Percentiles rank a stretch among this genome's conserved stretches.
Conservation (phyloP, 1,284 basidiomycete genomes). For the Cutaneotrichosporon sp. region DNA sequence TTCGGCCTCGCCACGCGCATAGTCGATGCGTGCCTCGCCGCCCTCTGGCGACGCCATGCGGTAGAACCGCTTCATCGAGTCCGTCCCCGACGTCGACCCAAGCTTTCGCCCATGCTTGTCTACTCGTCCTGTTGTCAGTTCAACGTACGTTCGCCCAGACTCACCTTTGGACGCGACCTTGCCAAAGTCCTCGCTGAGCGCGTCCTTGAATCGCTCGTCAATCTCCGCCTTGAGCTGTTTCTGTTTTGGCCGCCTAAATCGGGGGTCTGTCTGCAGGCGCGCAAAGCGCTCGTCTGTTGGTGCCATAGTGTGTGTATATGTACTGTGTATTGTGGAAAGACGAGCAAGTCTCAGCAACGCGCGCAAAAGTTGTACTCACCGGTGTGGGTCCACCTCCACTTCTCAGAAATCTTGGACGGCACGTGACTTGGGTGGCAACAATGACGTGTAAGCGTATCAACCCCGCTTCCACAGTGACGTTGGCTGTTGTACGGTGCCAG, state of each 20-base stretch:
- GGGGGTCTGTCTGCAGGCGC: slow-evolving; percentile 81
- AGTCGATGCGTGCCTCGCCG: slow-evolving; percentile 57
- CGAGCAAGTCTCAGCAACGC: neutral
- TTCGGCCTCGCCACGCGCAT: slow-evolving; percentile 80
- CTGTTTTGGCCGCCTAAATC: slow-evolving; percentile 79
- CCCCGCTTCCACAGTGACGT: slow-evolving; percentile 7
- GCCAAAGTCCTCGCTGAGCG: slow-evolving; percentile 56
- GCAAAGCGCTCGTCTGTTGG: slow-evolving; percentile 70
- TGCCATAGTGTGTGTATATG: slow-evolving; percentile 3
- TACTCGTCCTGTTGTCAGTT: slow-evolving; percentile 55
- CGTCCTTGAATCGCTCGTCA: slow-evolving; percentile 87
- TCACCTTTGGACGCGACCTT: slow-evolving; percentile 36
- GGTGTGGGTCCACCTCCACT: slow-evolving; percentile 1
- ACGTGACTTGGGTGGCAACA: slow-evolving; percentile 5
- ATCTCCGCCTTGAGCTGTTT: slow-evolving; percentile 76
- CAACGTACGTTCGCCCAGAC: slow-evolving; percentile 7
- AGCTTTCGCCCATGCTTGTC: slow-evolving; percentile 88
- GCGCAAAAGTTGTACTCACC: neutral
- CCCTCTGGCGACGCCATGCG: slow-evolving; percentile 52
- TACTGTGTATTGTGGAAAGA: neutral
- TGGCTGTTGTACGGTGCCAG: no score
- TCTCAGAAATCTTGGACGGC: neutral
- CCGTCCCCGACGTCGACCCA: slow-evolving; percentile 62
- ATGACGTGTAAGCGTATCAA: slow-evolving; percentile 3
- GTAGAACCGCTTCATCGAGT: slow-evolving; percentile 78